Conservation (phyloP, 75 land plant species). For the Cunninghamia lanceolata region DNA sequence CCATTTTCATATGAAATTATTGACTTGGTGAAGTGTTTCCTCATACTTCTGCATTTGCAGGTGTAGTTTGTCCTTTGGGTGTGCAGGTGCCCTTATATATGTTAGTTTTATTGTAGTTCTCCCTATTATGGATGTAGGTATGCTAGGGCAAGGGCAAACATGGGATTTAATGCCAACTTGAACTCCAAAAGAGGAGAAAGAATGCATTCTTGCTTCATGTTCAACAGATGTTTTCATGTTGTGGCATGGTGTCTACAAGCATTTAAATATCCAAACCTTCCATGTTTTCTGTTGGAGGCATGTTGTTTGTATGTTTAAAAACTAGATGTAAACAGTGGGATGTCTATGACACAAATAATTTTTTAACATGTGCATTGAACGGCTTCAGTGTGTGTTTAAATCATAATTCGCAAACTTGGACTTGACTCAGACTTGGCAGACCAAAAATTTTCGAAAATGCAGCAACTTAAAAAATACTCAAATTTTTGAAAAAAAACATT, state of each 20-base stretch:
- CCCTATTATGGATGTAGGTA: not conserved
- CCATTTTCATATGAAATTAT: not conserved
- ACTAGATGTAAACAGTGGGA: not conserved
- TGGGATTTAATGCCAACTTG: not conserved
- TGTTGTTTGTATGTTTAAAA: not conserved
- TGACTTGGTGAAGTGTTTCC: not conserved
- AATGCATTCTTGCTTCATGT: not conserved
- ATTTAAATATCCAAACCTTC: not conserved
- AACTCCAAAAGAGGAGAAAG: not conserved
- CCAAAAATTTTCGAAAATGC: no score
- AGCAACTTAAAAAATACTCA: no score
- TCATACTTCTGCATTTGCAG: not conserved
- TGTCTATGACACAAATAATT: not conserved
- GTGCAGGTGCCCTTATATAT: not conserved
- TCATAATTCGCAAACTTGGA: no score
- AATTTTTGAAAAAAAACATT: no score
- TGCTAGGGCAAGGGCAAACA: not conserved
- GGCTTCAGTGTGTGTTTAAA: not conserved
- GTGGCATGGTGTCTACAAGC: not conserved
- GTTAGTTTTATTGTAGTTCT: not conserved
- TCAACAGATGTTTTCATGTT: not conserved
- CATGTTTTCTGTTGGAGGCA: not conserved
- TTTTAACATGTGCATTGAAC: not conserved
- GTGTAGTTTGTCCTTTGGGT: not conserved
- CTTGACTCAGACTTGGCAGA: no score